phyloP scores from a whole-genome alignment of 2,329 filamentous ascomycete species.

The Pseudopithomyces maydicus region DNA sequence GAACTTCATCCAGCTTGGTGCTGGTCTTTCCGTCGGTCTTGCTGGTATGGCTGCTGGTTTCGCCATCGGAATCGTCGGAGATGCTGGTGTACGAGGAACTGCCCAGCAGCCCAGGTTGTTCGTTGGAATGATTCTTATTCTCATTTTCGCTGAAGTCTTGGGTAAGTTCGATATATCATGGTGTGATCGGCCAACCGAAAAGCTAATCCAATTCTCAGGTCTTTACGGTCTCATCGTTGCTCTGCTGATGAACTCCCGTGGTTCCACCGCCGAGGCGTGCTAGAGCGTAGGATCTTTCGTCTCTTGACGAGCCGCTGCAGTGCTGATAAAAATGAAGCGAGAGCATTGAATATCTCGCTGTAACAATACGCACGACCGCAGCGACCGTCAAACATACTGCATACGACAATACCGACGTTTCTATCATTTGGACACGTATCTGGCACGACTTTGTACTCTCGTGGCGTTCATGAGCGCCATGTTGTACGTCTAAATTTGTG shows the following conservation, averaged over 20 bases:
- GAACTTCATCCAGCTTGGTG: constrained; percentile 59
- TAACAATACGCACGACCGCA: constrained; percentile 28
- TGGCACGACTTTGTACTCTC: constrained; percentile 26
- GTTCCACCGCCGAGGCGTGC: background rate
- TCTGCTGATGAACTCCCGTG: constrained; percentile 98
- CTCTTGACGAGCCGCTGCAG: too few relatives aligned
- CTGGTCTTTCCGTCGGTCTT: constrained; percentile 68
- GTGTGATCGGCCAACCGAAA: background rate
- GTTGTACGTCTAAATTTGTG: constrained; percentile 44
- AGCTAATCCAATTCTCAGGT: constrained; percentile 60
- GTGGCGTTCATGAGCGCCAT: constrained; percentile 36
- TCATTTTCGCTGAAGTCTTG: constrained; percentile 99
- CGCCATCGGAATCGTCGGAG: constrained; percentile 65
- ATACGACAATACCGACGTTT: constrained; percentile 26
- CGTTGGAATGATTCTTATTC: constrained; percentile 97
- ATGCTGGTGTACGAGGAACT: constrained; percentile 85
- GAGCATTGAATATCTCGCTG: constrained; percentile 26
- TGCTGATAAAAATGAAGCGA: constrained; percentile 35
- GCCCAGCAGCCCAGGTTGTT: constrained; percentile 85
- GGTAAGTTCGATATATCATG: constrained; percentile 61
- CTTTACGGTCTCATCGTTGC: constrained; percentile 99
- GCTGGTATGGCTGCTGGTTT: constrained; percentile 94
- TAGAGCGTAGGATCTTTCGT: background rate
- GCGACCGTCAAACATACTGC: constrained; percentile 36
- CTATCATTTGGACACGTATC: constrained; percentile 23